phyloP scores from a whole-genome alignment of 352 stramenopile species.

The Thalassiosira mediterranea region DNA sequence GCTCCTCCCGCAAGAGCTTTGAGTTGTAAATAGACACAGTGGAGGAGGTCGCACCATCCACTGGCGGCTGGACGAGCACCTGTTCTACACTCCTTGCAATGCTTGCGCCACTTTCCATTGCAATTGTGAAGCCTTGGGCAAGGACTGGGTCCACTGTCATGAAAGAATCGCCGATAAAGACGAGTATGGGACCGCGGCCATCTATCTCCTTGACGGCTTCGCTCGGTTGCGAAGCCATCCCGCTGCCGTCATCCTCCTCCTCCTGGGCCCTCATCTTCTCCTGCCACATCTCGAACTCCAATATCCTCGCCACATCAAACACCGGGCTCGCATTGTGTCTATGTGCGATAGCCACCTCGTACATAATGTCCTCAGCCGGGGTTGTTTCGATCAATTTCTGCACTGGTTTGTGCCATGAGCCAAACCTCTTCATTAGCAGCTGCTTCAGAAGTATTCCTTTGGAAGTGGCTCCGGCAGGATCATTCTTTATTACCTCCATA shows the following conservation, averaged over 20 bases:
- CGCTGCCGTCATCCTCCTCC: not conserved
- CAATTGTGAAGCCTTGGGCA: slow-evolving; percentile 81
- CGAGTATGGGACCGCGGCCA: slow-evolving; percentile 63
- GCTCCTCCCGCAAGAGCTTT: slow-evolving; percentile 34
- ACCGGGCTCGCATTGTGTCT: slow-evolving; percentile 64
- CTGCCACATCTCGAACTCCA: slow-evolving; percentile 47
- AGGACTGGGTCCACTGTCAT: slow-evolving; percentile 84
- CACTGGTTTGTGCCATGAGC: slow-evolving; percentile 79
- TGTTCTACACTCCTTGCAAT: slow-evolving; percentile 53
- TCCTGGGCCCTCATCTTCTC: slow-evolving; percentile 1
- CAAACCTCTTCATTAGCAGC: slow-evolving; percentile 67
- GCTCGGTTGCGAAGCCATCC: no score
- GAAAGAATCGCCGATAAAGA: slow-evolving; percentile 77
- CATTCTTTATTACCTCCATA: slow-evolving; percentile 13
- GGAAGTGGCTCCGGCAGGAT: slow-evolving; percentile 9
- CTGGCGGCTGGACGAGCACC: slow-evolving; percentile 17
- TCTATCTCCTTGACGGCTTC: not conserved
- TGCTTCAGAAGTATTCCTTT: slow-evolving; percentile 55
- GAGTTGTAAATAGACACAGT: slow-evolving; percentile 7
- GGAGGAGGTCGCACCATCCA: not conserved
- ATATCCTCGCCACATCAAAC: slow-evolving; percentile 56
- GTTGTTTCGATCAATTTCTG: slow-evolving; percentile 70
- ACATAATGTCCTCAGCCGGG: slow-evolving; percentile 74
- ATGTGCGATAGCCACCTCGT: slow-evolving; percentile 76
- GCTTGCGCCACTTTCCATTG: slow-evolving; percentile 73